Base-by-base conservation (phyloP, 768 basidiomycete species). In the Pulveroboletus sp. region DNA sequence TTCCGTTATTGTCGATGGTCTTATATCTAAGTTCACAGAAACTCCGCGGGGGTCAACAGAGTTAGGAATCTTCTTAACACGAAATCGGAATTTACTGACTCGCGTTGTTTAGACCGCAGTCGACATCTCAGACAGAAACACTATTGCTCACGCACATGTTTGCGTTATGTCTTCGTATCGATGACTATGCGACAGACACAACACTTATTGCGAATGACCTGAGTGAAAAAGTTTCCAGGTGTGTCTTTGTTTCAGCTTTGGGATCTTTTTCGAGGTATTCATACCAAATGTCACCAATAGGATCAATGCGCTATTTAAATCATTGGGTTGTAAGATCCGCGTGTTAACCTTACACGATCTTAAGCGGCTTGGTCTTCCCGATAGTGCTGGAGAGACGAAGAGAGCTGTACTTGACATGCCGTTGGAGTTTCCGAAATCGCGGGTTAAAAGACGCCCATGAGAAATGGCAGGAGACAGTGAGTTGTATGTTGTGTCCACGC, bases 21-120 rank as follows among this genome's bases (percentile, higher is more conserved):
- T 96, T 18, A 59, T 93, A 24, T 74, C 82, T 4, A 75, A 89
- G 46, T 98, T 95, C 69, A 84, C 93, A 0, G 92, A 96, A 69
- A 76, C 71, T 0, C 68, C 82, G 3, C 73, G 88, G 57, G 85
- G 80, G 8, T 82, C 83, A 4, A 79, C 78, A 15, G 75, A 75
- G 88, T 90, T 54, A 39, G 80, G 18, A 37, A 26, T 48, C 38
- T 40, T 31, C 14, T 32, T 33, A 9, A 26, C 14, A 31, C 5
- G 1, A 26, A 18, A 24, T 0, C n/a, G 6, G 11, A 1, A 2
- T 11, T 39, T 43, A n/a, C 43, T 49, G 44, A 54, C n/a, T 12
- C 8, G 28, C 42, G 24, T 15, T 9, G 0, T 51, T 42, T 67
- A 82, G 66, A 58, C 68, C 69, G 0, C 74, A 76, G 48, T 64